Percentiles rank a stretch among this genome's conserved stretches.
These are phyloP conservation scores for Corylus avellana DNA, from an alignment of 306 rosid species.

Conservation along the genomic window DNA sequence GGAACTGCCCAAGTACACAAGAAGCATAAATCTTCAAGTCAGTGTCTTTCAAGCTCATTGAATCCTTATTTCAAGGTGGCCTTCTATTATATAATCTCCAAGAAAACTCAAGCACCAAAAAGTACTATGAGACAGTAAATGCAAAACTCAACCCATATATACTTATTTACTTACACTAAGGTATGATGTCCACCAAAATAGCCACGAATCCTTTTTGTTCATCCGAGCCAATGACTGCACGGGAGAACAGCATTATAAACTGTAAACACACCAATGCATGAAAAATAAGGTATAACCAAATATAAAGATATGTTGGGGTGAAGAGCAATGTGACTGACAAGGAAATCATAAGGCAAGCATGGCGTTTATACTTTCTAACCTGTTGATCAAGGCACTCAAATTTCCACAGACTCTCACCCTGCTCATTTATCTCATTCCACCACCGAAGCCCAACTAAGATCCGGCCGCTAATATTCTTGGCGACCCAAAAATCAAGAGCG, in stretches of 20 bases:
- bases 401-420: conserved; percentile 93
- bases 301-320: conserved; percentile 1
- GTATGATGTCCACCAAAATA: conserved; percentile 97
- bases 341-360: neutral
- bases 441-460: conserved; percentile 94
- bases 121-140: conserved; percentile 1
- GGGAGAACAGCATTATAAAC: neutral
- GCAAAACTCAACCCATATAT: conserved; percentile 17
- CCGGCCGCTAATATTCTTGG: conserved; percentile 93
- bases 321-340: neutral
- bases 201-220: conserved; percentile 98
- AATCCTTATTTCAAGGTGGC: neutral
- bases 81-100: neutral
- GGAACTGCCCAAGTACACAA: neutral
- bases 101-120: neutral
- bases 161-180: conserved; percentile 65
- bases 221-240: conserved; percentile 79
- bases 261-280: neutral
- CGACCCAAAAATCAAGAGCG: conserved; percentile 98
- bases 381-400: conserved; percentile 98
- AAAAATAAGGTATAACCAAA: neutral
- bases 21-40: neutral
- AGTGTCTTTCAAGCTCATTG: no score
- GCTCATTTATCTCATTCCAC: conserved; percentile 96
- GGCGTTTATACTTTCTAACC: conserved; percentile 38